Evolutionary conservation across 495 filamentous ascomycete genomes (phyloP), one percentile per base, ranked within the genome.

Genomic region (Aspergillus affinis): DNA sequence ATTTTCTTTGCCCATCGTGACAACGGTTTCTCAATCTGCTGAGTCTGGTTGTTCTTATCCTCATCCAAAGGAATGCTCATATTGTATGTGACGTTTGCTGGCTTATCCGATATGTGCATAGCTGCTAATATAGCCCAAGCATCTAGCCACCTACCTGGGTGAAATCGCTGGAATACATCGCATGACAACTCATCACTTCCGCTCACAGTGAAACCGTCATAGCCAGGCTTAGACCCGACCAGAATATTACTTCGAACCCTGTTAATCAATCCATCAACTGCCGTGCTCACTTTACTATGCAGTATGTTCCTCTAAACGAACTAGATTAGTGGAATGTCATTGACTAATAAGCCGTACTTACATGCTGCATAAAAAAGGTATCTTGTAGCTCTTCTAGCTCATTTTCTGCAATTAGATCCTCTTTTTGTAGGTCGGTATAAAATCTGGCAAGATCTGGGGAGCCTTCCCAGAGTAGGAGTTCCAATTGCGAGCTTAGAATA

Each of bases 81-180:
- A 27, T 49, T 30, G 10, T 30, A 49, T 30, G 3, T 26, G 55
- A 57, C 15, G 21, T 48, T 13, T 29, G 55, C n/a, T 17, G 55
- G 55, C 55, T 57, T 57, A 36, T 57, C 55, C 32, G 55, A 57
- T 57, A 57, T 57, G 3, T 49, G 12, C 45, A 57, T 57, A 36
- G 55, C 55, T 30, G 45, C 45, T 5, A 48, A 17, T 6, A 57
- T 57, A 26, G 47, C 32, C 55, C 45, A 57, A 7, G 26, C 15
- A 36, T 57, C 45, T 26, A 57, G 36, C 36, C 36, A 50, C 23
- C 29, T 23, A 30, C 45, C 55, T 30, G n/a, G 44, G 17, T 26
- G 45, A 48, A 57, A 26, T 17, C 46, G 55, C 23, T 49, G 19
- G 23, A 48, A 57, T 50, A 57, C 19, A 27, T 32, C 27, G 23